A percentile compares a stretch with the other conserved stretches of the same genome.
Conservation (phyloP, 768 basidiomycete genomes). For the Omphalotus guepiniiformis region DNA sequence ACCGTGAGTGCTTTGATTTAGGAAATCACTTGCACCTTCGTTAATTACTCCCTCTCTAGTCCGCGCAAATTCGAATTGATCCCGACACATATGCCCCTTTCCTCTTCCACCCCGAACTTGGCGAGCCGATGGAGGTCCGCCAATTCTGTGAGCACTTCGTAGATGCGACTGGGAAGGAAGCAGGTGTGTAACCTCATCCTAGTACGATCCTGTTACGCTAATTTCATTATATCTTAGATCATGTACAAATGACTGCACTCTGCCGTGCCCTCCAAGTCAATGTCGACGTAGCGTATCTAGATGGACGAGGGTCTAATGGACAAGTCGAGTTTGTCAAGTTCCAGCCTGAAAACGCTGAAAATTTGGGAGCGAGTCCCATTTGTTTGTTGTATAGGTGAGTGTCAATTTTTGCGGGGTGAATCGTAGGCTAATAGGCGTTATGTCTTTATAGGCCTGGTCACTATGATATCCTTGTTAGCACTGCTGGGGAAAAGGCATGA, state of each 20-base stretch:
- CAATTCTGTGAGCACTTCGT: conserved; percentile 78
- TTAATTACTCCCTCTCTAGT: conserved; percentile 24
- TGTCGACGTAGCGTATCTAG: conserved; percentile 76
- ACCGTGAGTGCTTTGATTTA: conserved; percentile 38
- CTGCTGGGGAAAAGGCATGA: no score
- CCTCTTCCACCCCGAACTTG: conserved; percentile 72
- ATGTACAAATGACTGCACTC: conserved; percentile 79
- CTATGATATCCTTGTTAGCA: conserved; percentile 59
- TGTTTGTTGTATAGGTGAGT: conserved; percentile 70
- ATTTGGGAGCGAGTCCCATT: conserved; percentile 46
- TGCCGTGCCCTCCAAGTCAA: conserved; percentile 62
- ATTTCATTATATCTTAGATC: conserved; percentile 42
- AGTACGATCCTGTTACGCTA: conserved; percentile 16
- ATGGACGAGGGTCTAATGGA: conserved; percentile 48
- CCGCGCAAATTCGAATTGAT: conserved; percentile 72
- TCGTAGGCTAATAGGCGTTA: conserved; percentile 4
- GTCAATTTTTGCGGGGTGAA: background rate
- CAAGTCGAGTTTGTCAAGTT: conserved; percentile 68
- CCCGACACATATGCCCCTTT: conserved; percentile 62
- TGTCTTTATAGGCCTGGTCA: conserved; percentile 68
- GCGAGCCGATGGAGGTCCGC: conserved; percentile 47
- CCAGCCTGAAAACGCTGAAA: conserved; percentile 35
- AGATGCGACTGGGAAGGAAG: conserved; percentile 73
- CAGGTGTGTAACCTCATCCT: conserved; percentile 40
- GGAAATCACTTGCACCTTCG: no score